Percentiles rank a stretch among this genome's conserved stretches.
Evolutionary conservation across 306 rosid species (phyloP).

Genomic region (Vigna nakashimae): DNA sequence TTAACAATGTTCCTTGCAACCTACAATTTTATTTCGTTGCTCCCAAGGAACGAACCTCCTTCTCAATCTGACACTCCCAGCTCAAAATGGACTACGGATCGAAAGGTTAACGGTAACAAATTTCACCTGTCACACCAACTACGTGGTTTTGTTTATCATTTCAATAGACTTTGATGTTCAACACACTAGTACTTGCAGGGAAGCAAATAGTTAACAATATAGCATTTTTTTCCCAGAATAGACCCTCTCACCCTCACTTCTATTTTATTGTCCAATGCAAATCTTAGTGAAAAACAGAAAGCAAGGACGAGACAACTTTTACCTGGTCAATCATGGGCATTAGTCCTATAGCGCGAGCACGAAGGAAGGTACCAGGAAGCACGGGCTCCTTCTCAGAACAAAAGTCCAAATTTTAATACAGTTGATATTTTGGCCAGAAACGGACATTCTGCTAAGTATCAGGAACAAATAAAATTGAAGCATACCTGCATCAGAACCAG

Average conservation of each 20-base stretch:
- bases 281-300: neutral
- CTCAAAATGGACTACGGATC: neutral
- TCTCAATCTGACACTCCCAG: conserved; percentile 15
- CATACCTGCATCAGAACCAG: conserved; percentile 92
- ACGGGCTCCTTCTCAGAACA: conserved; percentile 76
- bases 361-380: conserved; percentile 90
- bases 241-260: neutral
- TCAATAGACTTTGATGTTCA: conserved; percentile 18
- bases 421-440: conserved; percentile 28
- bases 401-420: conserved; percentile 21
- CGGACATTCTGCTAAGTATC: conserved; percentile 9
- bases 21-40: conserved; percentile 6
- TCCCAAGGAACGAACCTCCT: conserved; percentile 10
- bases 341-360: conserved; percentile 98
- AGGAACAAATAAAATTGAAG: conserved; percentile 32
- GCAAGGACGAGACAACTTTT: conserved; percentile 22
- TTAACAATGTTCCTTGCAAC: conserved; percentile 16
- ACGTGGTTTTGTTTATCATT: conserved; percentile 18
- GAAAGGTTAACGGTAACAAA: conserved; percentile 21
- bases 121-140: conserved; percentile 30
- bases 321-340: conserved; percentile 99
- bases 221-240: neutral
- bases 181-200: conserved; percentile 9
- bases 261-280: conserved; percentile 19
- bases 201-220: neutral